These are phyloP conservation scores for Zopfochytrium polystomum DNA, from an alignment of 371 early-diverging fungal species.

Conservation along the genomic window DNA sequence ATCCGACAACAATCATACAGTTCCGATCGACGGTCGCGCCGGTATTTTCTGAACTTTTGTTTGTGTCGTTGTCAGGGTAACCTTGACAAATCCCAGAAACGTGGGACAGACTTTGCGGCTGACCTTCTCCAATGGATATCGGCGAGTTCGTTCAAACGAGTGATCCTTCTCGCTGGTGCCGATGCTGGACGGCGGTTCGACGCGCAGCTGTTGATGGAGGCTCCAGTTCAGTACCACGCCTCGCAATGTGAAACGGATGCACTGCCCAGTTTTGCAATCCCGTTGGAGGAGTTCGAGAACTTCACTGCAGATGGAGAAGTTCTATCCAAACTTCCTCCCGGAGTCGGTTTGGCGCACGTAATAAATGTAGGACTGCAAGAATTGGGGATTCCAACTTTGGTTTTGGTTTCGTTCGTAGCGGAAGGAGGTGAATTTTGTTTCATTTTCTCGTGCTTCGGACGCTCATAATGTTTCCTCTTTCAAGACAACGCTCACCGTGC, in stretches of 20 bases:
- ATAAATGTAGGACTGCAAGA: background rate
- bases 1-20: no score
- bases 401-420: background rate
- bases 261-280: background rate
- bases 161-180: background rate
- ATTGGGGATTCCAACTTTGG: background rate
- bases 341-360: background rate
- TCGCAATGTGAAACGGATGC: background rate
- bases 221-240: background rate
- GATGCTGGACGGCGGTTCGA: background rate
- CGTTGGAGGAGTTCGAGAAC: background rate
- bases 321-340: background rate
- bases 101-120: background rate
- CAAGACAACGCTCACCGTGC: no score
- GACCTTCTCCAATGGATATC: background rate
- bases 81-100: no score
- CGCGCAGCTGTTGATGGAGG: background rate
- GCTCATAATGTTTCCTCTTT: no score
- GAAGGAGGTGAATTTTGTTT: background rate
- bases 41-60: no score
- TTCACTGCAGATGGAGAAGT: background rate
- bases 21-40: no score
- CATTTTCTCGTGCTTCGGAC: no score
- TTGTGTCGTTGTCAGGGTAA: no score
- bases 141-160: background rate